These are phyloP conservation scores for Cicer judaicum DNA, from an alignment of 306 rosid genomes.

Conservation along the genomic window DNA sequence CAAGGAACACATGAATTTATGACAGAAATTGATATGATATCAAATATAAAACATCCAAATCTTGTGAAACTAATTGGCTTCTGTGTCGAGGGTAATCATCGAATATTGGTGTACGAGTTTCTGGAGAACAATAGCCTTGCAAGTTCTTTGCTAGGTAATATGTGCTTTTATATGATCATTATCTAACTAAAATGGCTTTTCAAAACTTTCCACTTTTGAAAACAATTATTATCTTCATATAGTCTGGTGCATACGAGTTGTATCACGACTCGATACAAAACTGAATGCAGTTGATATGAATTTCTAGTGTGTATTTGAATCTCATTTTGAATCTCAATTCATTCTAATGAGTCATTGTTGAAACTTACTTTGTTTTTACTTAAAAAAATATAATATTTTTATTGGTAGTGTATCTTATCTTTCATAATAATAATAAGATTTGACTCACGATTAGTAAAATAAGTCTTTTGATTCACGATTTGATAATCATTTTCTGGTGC, in stretches of 20 bases:
- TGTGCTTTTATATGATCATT: neutral
- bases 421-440: too few relatives aligned
- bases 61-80: conserved; percentile 87
- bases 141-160: conserved; percentile 70
- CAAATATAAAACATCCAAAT: conserved; percentile 74
- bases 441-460: too few relatives aligned
- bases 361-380: too few relatives aligned
- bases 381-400: too few relatives aligned
- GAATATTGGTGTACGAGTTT: conserved; percentile 81
- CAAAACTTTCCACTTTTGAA: neutral
- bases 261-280: too few relatives aligned
- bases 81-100: conserved; percentile 73
- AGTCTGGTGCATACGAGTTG: neutral
- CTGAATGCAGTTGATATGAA: too few relatives aligned
- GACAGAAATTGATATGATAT: conserved; percentile 79
- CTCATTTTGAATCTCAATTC: too few relatives aligned
- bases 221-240: neutral
- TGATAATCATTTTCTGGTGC: conserved; percentile 15
- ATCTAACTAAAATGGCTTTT: neutral
- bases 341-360: too few relatives aligned
- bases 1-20: conserved; percentile 84
- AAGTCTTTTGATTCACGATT: too few relatives aligned
- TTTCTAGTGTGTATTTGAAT: too few relatives aligned
- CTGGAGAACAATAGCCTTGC: conserved; percentile 92
- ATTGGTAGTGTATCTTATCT: too few relatives aligned